A percentile compares a stretch with the other conserved stretches of the same genome.
Conservation (phyloP, 768 basidiomycete genomes). For the Russula sp. region DNA sequence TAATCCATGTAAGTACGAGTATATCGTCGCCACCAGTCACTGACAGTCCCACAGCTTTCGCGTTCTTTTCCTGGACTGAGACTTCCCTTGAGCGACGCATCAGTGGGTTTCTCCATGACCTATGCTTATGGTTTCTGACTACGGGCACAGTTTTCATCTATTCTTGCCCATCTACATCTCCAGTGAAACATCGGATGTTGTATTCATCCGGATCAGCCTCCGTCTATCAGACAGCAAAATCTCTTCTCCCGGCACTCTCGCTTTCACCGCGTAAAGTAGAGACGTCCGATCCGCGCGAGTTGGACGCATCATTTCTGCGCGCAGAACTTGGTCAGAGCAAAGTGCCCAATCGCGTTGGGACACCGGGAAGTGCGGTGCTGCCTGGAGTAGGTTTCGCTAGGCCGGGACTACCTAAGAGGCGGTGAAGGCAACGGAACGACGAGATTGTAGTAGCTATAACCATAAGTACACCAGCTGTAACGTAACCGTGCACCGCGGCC, state of each 20-base stretch:
- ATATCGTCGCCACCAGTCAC: conserved; percentile 23
- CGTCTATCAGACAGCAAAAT: conserved; percentile 56
- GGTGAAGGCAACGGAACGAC: conserved; percentile 11
- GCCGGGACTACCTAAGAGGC: conserved; percentile 67
- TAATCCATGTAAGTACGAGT: conserved; percentile 50
- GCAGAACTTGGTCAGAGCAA: conserved; percentile 49
- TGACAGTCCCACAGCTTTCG: conserved; percentile 43
- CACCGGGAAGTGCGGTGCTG: conserved; percentile 29
- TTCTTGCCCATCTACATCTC: conserved; percentile 78
- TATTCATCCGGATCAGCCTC: conserved; percentile 70
- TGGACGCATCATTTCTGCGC: conserved; percentile 61
- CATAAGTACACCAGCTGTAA: not conserved
- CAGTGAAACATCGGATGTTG: conserved; percentile 84
- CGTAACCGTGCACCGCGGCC: not conserved
- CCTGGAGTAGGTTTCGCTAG: conserved; percentile 58
- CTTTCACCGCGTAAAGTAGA: conserved; percentile 67
- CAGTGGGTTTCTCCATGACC: conserved; percentile 42
- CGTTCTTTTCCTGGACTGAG: conserved; percentile 66
- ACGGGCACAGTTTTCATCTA: conserved; percentile 77
- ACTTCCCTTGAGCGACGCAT: conserved; percentile 53
- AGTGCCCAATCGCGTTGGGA: conserved; percentile 28
- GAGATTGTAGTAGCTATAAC: not conserved
- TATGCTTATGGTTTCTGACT: conserved; percentile 11
- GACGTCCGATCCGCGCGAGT: conserved; percentile 73
- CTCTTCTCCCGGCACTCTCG: conserved; percentile 44